Evolutionary conservation across 495 filamentous ascomycete genomes (phyloP), one percentile per base, ranked within the genome.

Genomic region (Chaetomium cochliodes): DNA sequence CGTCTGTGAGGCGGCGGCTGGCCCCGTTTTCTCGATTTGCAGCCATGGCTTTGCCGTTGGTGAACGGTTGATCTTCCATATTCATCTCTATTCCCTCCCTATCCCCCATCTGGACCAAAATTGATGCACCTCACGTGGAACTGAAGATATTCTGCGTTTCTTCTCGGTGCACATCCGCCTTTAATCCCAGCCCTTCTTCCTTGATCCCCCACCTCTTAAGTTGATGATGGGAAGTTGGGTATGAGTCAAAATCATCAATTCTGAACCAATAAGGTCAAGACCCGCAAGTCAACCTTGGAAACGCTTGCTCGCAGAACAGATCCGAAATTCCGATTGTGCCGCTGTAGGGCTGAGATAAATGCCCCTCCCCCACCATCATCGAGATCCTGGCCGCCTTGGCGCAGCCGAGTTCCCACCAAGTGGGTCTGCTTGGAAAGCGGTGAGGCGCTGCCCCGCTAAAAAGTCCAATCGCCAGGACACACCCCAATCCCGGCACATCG

Each of bases 381-480:
- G 26, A 60, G 49, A 49, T 51, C 59, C 53, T 44, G 52, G 33
- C 18, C 28, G 56, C 39, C 60, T 64, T 65, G 54, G 63, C 49
- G 58, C 56, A 26, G 11, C 23, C 39, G 33, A 22, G 20, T 23
- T 13, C 46, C 39, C 44, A 44, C 30, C 11, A 20, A 56, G 15
- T 56, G 28, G 25, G 44, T 22, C 25, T 13, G 22, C 26, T 7
- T 23, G 53, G n/a, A 65, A 68, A 61, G 68, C 70, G 70, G 70
- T 72, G 70, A 72, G 30, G 25, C 46, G 37, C 5, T 46, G 67
- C 69, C 58, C 72, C 72, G 64, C 72, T 74, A 71, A 74, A 73
- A 74, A 74, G 70, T 71, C 65, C 44, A 56, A 66, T 54, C 54
- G 9, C 28, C n/a, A 11, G 28, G 11, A 37, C 37, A 30, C 44